phyloP scores from a whole-genome alignment of 495 filamentous ascomycete genomes.

The Hypoxylon crocopeplum region DNA sequence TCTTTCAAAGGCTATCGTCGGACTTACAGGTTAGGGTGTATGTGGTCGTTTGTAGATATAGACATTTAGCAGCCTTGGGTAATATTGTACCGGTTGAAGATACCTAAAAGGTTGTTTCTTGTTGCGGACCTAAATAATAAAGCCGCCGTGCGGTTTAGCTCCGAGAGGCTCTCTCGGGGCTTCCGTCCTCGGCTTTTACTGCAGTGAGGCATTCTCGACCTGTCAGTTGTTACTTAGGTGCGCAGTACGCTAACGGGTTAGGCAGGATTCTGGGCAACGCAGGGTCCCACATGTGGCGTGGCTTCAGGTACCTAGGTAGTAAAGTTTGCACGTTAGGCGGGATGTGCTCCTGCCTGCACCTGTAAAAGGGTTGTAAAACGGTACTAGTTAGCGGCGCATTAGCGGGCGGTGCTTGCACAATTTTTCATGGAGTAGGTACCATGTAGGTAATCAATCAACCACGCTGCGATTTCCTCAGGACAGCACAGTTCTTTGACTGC shows the following conservation, averaged over 20 bases:
- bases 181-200: slow-evolving; percentile 9
- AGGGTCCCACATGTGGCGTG: slow-evolving; percentile 15
- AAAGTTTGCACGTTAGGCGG: slow-evolving; percentile 26
- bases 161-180: too few relatives aligned
- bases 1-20: too few relatives aligned
- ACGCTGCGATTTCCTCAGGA: slow-evolving; percentile 25
- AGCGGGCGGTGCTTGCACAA: slow-evolving; percentile 17
- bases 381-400: not conserved
- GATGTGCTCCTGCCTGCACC: slow-evolving; percentile 27
- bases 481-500: slow-evolving; percentile 28
- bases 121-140: slow-evolving; percentile 19
- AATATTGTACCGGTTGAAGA: too few relatives aligned
- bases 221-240: not conserved
- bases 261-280: slow-evolving; percentile 10
- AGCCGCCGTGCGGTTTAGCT: too few relatives aligned
- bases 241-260: slow-evolving; percentile 12
- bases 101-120: not conserved
- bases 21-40: too few relatives aligned
- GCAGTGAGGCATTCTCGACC: too few relatives aligned
- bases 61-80: too few relatives aligned
- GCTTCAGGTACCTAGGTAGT: not conserved
- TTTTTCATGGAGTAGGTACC: slow-evolving; percentile 7
- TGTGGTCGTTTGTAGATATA: too few relatives aligned
- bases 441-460: not conserved
- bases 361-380: slow-evolving; percentile 7